Evolutionary conservation across 2,329 filamentous ascomycete genomes (phyloP), one percentile per base, ranked within the genome.

Genomic region (Leptographium radiaticola): DNA sequence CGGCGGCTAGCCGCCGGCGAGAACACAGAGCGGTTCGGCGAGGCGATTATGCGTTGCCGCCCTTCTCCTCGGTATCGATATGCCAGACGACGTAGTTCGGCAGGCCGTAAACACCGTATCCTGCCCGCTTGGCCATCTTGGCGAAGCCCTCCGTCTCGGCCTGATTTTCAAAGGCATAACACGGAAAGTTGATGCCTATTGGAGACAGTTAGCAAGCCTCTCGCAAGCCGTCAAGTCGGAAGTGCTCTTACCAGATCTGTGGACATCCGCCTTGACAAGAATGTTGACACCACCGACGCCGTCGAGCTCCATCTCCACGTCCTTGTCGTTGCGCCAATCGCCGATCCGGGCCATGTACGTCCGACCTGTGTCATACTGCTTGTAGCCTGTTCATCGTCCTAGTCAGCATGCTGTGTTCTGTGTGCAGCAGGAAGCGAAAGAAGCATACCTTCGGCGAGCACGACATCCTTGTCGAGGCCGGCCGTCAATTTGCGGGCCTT

Each of bases 61-160:
- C 80, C 76, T 96, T 95, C 74, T 98, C 93, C 54, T 90, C 82
- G 2, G 93, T 98, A 68, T 98, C 93, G 63, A 95, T 87, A 67
- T 98, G 93, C 93, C 93, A 98, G 56, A 98, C 91, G 51, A 98
- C 84, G 67, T 98, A 98, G 68, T 98, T 98, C 44, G 91, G 93
- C 54, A 98, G 75, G 47, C 93, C 93, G 61, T 89, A 80, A 31
- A 98, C 93, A 64, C 88, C 79, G 67, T 96, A 97, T 46, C 93
- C 93, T 18, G 93, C 93, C 59, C 89, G 79, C 73, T 94, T 96
- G 56, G 93, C 93, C 93, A 98, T 98, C 69, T 94, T 95, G 40
- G 93, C 93, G 65, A 98, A 98, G 8, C 93, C 93, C 71, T 98
- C 93, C 6, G 93, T 98, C 71, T 98, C 93, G 59, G 93, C 93